Percentiles rank a stretch among this genome's conserved stretches.
phyloP scores from a whole-genome alignment of 2,329 filamentous ascomycete species.

The Colletotrichum agaves region DNA sequence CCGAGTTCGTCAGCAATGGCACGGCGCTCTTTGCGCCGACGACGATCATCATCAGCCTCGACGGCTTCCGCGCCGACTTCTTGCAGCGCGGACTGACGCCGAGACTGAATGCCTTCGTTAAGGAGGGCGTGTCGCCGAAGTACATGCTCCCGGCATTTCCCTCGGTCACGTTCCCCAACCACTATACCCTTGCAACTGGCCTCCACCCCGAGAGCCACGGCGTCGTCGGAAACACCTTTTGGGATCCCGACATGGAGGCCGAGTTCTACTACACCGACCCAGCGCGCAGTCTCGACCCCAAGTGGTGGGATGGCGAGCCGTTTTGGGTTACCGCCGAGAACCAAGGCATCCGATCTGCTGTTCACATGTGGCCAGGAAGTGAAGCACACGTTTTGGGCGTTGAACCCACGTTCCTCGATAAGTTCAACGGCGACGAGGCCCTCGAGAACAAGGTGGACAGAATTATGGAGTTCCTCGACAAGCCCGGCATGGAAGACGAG shows the following conservation, averaged over 20 bases:
- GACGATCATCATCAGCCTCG: constrained; percentile 91
- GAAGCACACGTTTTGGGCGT: constrained; percentile 84
- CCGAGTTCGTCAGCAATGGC: constrained; percentile 75
- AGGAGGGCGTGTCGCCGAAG: constrained; percentile 85
- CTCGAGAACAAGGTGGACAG: constrained; percentile 81
- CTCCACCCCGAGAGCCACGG: constrained; percentile 94
- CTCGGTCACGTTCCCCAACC: constrained; percentile 95
- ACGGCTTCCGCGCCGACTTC: constrained; percentile 96
- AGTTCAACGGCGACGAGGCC: constrained; percentile 81
- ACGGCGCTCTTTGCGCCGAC: constrained; percentile 91
- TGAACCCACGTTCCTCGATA: constrained; percentile 84
- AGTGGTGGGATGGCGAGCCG: constrained; percentile 96
- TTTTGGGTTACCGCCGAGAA: constrained; percentile 93
- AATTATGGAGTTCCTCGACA: constrained; percentile 85
- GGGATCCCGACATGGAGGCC: constrained; percentile 79
- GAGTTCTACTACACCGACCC: constrained; percentile 92
- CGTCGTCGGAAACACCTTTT: constrained; percentile 93
- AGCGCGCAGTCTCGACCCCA: constrained; percentile 77
- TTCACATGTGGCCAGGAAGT: constrained; percentile 99
- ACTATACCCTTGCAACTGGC: constrained; percentile 93
- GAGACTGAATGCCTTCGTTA: constrained; percentile 79
- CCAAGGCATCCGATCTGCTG: constrained; percentile 79
- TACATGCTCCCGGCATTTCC: constrained; percentile 97
- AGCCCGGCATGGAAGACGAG: constrained; percentile 75
- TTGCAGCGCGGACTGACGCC: constrained; percentile 86